phyloP scores from a whole-genome alignment of 2,329 filamentous ascomycete genomes.

The Bipolaris sorokiniana region DNA sequence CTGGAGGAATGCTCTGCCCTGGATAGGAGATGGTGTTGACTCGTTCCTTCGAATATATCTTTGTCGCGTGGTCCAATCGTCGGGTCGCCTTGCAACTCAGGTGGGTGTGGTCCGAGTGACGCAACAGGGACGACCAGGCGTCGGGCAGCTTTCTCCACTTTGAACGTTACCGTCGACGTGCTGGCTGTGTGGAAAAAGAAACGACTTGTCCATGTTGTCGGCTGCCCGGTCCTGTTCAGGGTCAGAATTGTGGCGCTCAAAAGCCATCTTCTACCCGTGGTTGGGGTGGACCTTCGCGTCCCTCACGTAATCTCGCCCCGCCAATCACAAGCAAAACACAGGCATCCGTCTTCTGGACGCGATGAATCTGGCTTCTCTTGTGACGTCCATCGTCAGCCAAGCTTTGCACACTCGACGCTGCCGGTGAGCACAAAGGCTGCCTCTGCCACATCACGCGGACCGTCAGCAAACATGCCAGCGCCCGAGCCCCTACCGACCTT shows the following conservation, averaged over 20 bases:
- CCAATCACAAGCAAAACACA: conserved; percentile 18
- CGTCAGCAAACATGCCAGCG: conserved; percentile 33
- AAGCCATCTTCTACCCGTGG: conserved; percentile 9
- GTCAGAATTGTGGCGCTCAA: conserved; percentile 16
- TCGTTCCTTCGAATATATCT: not conserved
- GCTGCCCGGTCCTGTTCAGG: conserved; percentile 2
- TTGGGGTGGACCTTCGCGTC: conserved; percentile 9
- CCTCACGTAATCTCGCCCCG: conserved; percentile 20
- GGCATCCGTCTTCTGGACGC: not conserved
- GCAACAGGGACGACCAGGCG: not conserved
- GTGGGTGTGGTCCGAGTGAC: not conserved
- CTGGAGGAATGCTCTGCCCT: not conserved
- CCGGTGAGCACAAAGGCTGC: conserved; percentile 1
- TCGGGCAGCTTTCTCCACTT: conserved; percentile 5
- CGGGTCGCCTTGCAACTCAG: not conserved
- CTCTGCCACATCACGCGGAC: conserved; percentile 3
- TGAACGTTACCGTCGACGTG: conserved; percentile 7
- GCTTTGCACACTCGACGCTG: not conserved
- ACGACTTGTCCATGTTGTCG: conserved; percentile 2
- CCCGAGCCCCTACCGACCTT: conserved; percentile 43
- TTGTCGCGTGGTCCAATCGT: conserved; percentile 6
- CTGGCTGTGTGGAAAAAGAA: conserved; percentile 3
- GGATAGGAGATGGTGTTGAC: not conserved
- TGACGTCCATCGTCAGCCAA: conserved; percentile 5
- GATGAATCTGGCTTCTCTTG: not conserved